phyloP scores from a whole-genome alignment of 2,329 filamentous ascomycete genomes.

The Aspergillus sp. region DNA sequence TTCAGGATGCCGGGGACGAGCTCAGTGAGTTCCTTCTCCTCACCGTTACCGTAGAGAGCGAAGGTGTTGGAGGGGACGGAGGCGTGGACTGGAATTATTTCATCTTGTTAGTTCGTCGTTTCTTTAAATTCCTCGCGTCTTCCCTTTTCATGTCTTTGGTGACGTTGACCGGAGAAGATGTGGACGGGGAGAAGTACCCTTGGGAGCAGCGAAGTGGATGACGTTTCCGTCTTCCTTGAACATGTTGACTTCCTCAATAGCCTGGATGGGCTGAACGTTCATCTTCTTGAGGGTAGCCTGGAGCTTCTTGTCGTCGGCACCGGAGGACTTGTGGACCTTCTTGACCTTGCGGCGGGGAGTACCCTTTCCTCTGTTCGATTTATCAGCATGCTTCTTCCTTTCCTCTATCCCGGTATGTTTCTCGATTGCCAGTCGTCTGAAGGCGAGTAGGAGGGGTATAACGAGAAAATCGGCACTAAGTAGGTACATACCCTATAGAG shows the following conservation, averaged over 20 bases:
- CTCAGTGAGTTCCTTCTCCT: constrained; percentile 99
- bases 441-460: background rate
- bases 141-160: background rate
- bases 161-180: background rate
- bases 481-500: background rate
- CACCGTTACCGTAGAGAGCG: constrained; percentile 96
- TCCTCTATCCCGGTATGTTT: background rate
- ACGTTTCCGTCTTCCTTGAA: constrained; percentile 99
- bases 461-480: background rate
- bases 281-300: constrained; percentile 98
- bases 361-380: constrained; percentile 77
- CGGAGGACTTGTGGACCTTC: constrained; percentile 90
- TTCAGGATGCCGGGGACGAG: constrained; percentile 99
- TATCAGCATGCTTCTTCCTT: background rate
- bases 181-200: constrained; percentile 68
- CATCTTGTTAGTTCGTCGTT: background rate
- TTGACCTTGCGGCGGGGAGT: constrained; percentile 97
- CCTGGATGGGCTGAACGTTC: constrained; percentile 98
- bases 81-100: constrained; percentile 71
- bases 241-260: constrained; percentile 99
- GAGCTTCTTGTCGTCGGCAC: constrained; percentile 99
- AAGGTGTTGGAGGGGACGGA: constrained; percentile 98
- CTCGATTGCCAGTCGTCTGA: background rate
- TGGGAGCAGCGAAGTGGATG: constrained; percentile 97
- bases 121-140: background rate